Base-by-base conservation (phyloP, 2,329 filamentous ascomycete species). In the Colletotrichum brevisporum region DNA sequence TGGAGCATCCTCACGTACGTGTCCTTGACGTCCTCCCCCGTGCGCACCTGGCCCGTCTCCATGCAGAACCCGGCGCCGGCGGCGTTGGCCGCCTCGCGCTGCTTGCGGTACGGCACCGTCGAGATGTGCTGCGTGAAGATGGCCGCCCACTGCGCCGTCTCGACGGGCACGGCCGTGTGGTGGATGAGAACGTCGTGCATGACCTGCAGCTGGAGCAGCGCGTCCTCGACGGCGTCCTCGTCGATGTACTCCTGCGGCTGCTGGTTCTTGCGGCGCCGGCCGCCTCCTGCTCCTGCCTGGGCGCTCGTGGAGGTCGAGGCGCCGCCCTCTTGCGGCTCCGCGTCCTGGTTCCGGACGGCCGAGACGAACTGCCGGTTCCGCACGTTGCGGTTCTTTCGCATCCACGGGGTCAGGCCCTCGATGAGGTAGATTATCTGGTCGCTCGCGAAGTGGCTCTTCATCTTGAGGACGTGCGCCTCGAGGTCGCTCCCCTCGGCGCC, bases 101-200 rank as follows among this genome's bases (percentile, higher is more conserved):
- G 84, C 59, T 83, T 86, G 71, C 89, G 88, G 78, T 95, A 95
- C 0, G 92, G 93, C 24, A 92, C 89, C 1, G 90, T 92, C 8
- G 91, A 92, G 56, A 95, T 90, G 76, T 95, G 91, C 75, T 94
- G 91, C 0, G 93, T 95, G 74, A 95, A 94, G 41, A 87, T 84
- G 36, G 86, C 83, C 36, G 95, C 89, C 91, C 92, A 94, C 73
- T 91, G 87, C 2, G 92, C 91, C 1, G 91, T 92, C 74, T 94
- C 91, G 0, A 87, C 76, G 0, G 86, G 75, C 2, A 82, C 79
- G 15, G 78, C 79, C 1, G 91, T 93, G 76, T 95, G 92, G 76
- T 94, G 91, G 52, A 95, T 89, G 4, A 93, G 81, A 24, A 88
- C 88, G 5, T 83, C 82, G 77, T 95, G 90, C 26, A 86, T 78